These are phyloP conservation scores for Exophiala oligosperma DNA, from an alignment of 2,329 filamentous ascomycete species.

Conservation along the genomic window DNA sequence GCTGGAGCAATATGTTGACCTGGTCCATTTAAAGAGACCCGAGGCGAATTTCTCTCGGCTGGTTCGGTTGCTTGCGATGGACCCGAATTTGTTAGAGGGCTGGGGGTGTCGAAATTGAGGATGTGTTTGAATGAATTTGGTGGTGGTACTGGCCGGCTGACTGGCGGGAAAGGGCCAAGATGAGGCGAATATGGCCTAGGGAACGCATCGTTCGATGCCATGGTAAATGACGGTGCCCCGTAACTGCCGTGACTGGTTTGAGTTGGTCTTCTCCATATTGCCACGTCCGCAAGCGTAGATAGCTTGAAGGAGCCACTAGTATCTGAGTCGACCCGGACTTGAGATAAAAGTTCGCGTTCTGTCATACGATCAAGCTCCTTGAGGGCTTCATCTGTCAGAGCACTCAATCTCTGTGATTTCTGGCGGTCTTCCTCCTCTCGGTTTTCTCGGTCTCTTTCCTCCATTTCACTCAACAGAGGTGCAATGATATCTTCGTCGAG, in stretches of 20 bases:
- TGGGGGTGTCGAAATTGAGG: neutral
- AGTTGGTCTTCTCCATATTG: slow-evolving; percentile 21
- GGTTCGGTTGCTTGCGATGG: neutral
- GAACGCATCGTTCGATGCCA: slow-evolving; percentile 17
- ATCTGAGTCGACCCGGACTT: neutral
- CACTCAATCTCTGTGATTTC: slow-evolving; percentile 20
- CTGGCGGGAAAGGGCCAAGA: slow-evolving; percentile 10
- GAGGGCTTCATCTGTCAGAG: slow-evolving; percentile 21
- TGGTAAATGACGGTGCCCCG: slow-evolving; percentile 18
- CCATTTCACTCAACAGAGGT: slow-evolving; percentile 26
- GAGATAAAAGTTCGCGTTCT: slow-evolving; percentile 17
- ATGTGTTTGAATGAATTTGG: neutral
- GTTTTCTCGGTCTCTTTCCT: slow-evolving; percentile 20
- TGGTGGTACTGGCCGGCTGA: neutral
- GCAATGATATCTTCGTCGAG: slow-evolving; percentile 28
- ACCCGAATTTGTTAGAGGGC: neutral
- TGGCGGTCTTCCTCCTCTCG: slow-evolving; percentile 10
- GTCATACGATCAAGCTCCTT: slow-evolving; percentile 21
- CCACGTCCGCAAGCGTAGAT: slow-evolving; percentile 28
- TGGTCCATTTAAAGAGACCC: slow-evolving; percentile 11
- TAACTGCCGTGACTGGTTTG: slow-evolving; percentile 21
- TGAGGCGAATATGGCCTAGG: slow-evolving; percentile 12
- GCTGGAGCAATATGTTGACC: slow-evolving; percentile 25
- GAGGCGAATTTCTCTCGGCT: neutral
- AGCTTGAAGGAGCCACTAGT: slow-evolving; percentile 21